These are phyloP conservation scores for Pythium aphanidermatum DNA, from an alignment of 352 stramenopile species.

Conservation along the genomic window DNA sequence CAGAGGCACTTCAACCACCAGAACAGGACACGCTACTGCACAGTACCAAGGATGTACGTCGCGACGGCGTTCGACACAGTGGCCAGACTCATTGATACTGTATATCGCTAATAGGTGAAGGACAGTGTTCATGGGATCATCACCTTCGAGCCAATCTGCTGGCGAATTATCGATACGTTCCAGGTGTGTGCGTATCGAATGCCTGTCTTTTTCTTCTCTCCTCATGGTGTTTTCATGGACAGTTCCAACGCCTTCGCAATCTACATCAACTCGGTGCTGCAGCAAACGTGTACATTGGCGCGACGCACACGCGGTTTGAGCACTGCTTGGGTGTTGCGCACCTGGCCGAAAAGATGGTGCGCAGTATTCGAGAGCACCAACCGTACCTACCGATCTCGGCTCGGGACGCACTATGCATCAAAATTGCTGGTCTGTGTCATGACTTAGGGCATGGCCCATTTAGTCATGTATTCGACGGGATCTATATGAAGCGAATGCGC, in stretches of 20 bases:
- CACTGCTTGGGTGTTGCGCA: slow-evolving; percentile 93
- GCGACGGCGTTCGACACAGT: too few species aligned
- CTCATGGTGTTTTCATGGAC: not conserved
- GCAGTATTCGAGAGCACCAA: slow-evolving; percentile 73
- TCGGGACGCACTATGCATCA: slow-evolving; percentile 60
- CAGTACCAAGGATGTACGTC: slow-evolving; percentile 46
- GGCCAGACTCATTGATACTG: not conserved
- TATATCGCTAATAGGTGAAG: slow-evolving; percentile 49
- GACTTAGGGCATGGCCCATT: slow-evolving; percentile 77
- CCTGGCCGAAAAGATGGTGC: slow-evolving; percentile 87
- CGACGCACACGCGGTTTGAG: slow-evolving; percentile 75
- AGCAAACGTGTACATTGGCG: slow-evolving; percentile 86
- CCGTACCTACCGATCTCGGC: slow-evolving; percentile 85
- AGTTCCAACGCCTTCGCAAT: slow-evolving; percentile 93
- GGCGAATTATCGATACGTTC: slow-evolving; percentile 75
- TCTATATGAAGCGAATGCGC: slow-evolving; percentile 57
- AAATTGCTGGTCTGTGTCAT: slow-evolving; percentile 77
- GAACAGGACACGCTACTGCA: slow-evolving; percentile 21
- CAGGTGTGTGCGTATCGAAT: slow-evolving; percentile 48
- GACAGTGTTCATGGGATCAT: slow-evolving; percentile 77
- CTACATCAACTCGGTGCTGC: slow-evolving; percentile 93
- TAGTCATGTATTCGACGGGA: slow-evolving; percentile 76
- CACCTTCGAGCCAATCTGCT: slow-evolving; percentile 72
- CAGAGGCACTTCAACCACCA: not conserved
- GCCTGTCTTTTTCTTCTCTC: not conserved